These are phyloP conservation scores for Paramicrosporidium saccamoebae DNA, from an alignment of 371 early-diverging fungal genomes.

Conservation along the genomic window DNA sequence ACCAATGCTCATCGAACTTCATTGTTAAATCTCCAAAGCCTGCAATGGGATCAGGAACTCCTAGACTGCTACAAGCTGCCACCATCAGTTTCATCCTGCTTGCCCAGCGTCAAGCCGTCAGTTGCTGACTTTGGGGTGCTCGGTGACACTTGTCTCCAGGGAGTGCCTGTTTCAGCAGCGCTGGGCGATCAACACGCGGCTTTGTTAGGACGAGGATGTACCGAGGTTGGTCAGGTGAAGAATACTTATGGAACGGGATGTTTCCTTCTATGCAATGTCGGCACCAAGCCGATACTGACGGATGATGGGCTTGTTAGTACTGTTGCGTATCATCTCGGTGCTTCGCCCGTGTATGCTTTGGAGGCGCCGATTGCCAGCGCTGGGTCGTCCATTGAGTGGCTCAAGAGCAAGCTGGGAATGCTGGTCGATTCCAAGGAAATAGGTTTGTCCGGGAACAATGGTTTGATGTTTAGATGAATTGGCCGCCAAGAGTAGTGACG, in stretches of 20 bases:
- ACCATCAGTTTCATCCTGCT: slow-evolving; percentile 10
- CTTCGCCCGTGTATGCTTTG: slow-evolving; percentile 35
- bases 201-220: slow-evolving; percentile 72
- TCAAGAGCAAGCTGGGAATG: slow-evolving; percentile 49
- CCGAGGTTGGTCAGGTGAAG: slow-evolving; percentile 50
- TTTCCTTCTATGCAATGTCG: slow-evolving; percentile 79
- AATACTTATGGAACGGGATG: slow-evolving; percentile 91
- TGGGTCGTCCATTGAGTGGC: slow-evolving; percentile 70
- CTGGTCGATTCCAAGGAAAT: slow-evolving; percentile 32
- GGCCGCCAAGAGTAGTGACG: slow-evolving; percentile 32
- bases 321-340: slow-evolving; percentile 60
- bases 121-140: slow-evolving; percentile 39
- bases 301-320: slow-evolving; percentile 60
- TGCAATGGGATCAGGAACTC: slow-evolving; percentile 41
- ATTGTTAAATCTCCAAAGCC: slow-evolving; percentile 53
- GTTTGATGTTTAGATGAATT: slow-evolving; percentile 2
- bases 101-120: slow-evolving; percentile 57
- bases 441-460: no score
- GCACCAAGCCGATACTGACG: slow-evolving; percentile 32
- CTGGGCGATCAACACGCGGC: slow-evolving; percentile 92
- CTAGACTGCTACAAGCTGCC: slow-evolving; percentile 35
- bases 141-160: slow-evolving; percentile 15
- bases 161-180: slow-evolving; percentile 37
- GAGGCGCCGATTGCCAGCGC: slow-evolving; percentile 83
- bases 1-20: slow-evolving; percentile 80